A percentile compares a stretch with the other conserved stretches of the same genome.
Evolutionary conservation across 2,329 filamentous ascomycete species (phyloP).

Genomic region (Colletotrichum horii): DNA sequence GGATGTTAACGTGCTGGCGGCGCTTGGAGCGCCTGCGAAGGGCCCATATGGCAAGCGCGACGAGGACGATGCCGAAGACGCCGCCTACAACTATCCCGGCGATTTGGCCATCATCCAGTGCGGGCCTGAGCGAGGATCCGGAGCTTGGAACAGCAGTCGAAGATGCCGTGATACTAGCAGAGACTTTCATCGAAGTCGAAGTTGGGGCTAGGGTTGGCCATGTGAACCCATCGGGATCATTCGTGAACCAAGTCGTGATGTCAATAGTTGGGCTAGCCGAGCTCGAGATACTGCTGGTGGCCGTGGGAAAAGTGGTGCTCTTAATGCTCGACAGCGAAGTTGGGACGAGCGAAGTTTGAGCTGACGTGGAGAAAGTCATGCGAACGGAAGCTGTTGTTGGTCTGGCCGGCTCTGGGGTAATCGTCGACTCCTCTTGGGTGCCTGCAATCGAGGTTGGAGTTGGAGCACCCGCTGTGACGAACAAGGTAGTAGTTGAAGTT

Average conservation of each 20-base stretch:
- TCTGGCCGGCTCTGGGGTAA: neutral
- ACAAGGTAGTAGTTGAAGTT: conserved; percentile 13
- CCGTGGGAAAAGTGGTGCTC: neutral
- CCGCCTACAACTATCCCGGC: conserved; percentile 31
- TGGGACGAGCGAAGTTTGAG: neutral
- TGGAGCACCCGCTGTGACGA: neutral
- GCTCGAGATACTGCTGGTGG: neutral
- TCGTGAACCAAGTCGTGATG: neutral
- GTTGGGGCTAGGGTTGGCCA: neutral
- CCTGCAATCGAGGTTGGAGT: neutral
- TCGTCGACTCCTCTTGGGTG: neutral
- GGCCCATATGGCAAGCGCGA: conserved; percentile 25
- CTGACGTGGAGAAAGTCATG: neutral
- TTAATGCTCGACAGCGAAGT: neutral
- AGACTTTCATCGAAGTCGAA: neutral
- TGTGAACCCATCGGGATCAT: neutral
- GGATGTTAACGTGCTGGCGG: conserved; percentile 12
- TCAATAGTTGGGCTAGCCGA: neutral
- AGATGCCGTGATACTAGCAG: neutral
- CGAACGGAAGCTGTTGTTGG: neutral
- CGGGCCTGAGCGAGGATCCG: neutral
- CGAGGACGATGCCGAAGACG: conserved; percentile 26
- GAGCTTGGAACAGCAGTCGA: neutral
- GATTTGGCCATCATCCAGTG: conserved; percentile 30
- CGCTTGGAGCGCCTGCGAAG: conserved; percentile 22